Evolutionary conservation across 225 moss, liverwort and hornwort genomes (phyloP).

Genomic region (Marchantia polymorpha): DNA sequence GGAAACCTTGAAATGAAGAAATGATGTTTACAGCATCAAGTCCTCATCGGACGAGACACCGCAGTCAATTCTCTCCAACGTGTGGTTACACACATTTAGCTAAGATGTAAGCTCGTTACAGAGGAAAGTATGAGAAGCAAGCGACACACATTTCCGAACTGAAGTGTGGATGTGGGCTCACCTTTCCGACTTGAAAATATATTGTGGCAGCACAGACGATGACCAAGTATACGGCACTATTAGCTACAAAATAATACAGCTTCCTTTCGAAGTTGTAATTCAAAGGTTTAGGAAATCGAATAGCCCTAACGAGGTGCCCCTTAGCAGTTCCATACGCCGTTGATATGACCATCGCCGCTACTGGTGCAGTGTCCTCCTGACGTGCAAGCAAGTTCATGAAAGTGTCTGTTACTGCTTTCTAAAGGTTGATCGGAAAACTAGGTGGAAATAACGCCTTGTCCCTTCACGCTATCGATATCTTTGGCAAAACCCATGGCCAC

Average conservation of each 20-base stretch:
- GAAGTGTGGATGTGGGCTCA: not conserved
- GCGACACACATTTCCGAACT: not conserved
- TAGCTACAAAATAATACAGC: slow-evolving; percentile 12
- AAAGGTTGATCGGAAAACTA: too few species aligned
- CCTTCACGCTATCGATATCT: too few species aligned
- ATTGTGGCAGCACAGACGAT: slow-evolving; percentile 5
- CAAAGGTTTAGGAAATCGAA: slow-evolving; percentile 13
- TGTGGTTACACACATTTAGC: too few species aligned
- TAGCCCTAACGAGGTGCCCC: slow-evolving; percentile 10
- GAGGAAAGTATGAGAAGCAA: not conserved
- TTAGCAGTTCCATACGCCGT: slow-evolving; percentile 13
- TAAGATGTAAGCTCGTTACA: too few species aligned
- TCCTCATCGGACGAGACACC: too few species aligned
- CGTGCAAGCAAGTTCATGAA: not conserved
- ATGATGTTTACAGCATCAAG: not conserved
- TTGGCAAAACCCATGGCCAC: too few species aligned
- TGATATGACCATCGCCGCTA: slow-evolving; percentile 3
- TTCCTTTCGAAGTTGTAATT: slow-evolving; percentile 15
- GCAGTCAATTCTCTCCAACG: too few species aligned
- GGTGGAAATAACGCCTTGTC: too few species aligned
- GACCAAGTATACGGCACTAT: not conserved
- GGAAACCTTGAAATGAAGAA: not conserved
- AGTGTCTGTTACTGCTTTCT: not conserved
- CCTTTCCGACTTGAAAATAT: slow-evolving; percentile 4
- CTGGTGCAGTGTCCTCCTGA: not conserved